Evolutionary conservation across 805 yeast genomes (phyloP), one percentile per base, ranked within the genome.

Genomic region (Pichia nanzhaoensis): DNA sequence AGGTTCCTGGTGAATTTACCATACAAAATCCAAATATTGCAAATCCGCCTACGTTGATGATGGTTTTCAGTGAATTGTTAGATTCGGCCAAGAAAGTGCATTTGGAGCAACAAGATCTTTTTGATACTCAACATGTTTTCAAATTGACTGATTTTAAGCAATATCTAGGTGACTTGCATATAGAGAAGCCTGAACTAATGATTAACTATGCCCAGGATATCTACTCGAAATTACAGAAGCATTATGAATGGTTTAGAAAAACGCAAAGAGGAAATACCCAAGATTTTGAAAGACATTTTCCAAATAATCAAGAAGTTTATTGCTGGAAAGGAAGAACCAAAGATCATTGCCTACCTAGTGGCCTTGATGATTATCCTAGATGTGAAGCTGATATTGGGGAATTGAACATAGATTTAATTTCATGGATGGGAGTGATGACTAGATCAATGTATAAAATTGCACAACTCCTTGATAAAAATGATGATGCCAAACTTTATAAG

Each of bases 401-500:
- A 64, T 69, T 93, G 40, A 84, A 93, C 55, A 93, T 93, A 28
- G 99, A 93, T 59, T 69, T 91, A 46, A 66, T 91, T 39, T 74
- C 95, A 5, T 93, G 99, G 99, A 78, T 93, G 48, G 98, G 96
- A 14, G 82, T 85, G 5, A 88, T 91, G 95, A 77, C 96, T 0
- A 74, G 81, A 52, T 78, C 95, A 0, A 81, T 93, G 80, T 76
- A 75, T 52, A 71, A 75, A 44, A 77, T 91, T 49, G 90, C 97
- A 0, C 69, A 66, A 37, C 61, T 80, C 9, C 65, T 89, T 35
- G 84, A 74, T 0, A 67, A 76, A 39, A 56, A 65, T 2, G 80
- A 77, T 2, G 96, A 88, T 55, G 73, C 74, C 7, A 55, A 58
- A n/a, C 59, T 61, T 47, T 93, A 78, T 59, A 53, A 66, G 6